Conservation (phyloP, 306 rosid genomes). For the Prunus mira region DNA sequence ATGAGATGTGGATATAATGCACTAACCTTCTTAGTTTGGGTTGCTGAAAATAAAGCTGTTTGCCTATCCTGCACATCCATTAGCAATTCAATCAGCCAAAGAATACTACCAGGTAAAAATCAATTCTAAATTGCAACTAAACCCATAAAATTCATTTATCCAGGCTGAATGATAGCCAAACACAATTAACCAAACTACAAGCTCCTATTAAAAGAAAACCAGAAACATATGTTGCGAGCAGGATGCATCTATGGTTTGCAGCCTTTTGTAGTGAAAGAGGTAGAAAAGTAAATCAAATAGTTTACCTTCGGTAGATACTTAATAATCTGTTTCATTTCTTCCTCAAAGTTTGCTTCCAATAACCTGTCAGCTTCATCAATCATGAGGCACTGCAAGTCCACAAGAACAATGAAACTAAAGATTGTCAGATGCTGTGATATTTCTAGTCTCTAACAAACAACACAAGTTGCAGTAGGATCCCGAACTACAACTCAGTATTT, state of each 20-base stretch:
- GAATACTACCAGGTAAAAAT: not conserved
- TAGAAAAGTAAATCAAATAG: not conserved
- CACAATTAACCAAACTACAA: not conserved
- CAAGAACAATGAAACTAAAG: not conserved
- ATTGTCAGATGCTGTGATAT: not conserved
- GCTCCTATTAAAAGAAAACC: not conserved
- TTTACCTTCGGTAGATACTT: slow-evolving; percentile 78
- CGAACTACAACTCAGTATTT: not conserved
- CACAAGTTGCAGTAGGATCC: not conserved
- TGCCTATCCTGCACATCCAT: slow-evolving; percentile 72
- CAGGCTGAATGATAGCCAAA: not conserved
- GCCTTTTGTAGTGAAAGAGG: not conserved
- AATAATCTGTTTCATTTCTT: slow-evolving; percentile 91
- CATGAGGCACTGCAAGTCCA: slow-evolving; percentile 68
- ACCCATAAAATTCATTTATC: not conserved
- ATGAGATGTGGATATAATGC: slow-evolving; percentile 2
- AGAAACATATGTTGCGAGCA: not conserved
- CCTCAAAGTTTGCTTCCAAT: slow-evolving; percentile 92
- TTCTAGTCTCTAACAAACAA: not conserved
- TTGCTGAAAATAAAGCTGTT: slow-evolving; percentile 96
- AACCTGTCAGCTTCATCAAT: slow-evolving; percentile 98
- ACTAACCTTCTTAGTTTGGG: slow-evolving; percentile 91
- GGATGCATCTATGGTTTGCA: not conserved
- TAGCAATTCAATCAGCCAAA: slow-evolving; percentile 25
- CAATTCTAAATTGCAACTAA: not conserved